phyloP scores from a whole-genome alignment of 257 asterid species.

The Nicotiana noctiflora region DNA sequence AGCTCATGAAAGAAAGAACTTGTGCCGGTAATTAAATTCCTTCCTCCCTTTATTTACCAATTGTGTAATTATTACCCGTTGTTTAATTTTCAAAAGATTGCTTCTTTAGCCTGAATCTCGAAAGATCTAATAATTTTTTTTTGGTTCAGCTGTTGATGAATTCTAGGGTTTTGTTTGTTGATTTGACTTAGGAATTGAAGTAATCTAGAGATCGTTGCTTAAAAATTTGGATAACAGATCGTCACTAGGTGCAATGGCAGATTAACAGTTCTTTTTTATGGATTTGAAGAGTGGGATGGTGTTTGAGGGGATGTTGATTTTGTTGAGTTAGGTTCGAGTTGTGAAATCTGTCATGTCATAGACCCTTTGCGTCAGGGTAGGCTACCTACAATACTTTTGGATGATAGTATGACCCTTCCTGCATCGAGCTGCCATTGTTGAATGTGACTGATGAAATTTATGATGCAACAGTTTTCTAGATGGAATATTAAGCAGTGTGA shows the following conservation, averaged over 20 bases:
- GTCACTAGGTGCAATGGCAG: too few species aligned
- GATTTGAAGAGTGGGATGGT: not conserved
- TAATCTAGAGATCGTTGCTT: not conserved
- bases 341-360: too few species aligned
- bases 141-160: constrained; percentile 10
- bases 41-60: not conserved
- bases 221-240: too few species aligned
- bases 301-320: not conserved
- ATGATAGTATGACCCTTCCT: too few species aligned
- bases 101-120: not conserved
- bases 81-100: not conserved
- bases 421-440: not conserved
- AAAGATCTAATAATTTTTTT: not conserved
- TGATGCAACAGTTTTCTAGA: not conserved
- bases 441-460: not conserved
- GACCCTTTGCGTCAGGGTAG: too few species aligned
- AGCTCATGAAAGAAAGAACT: constrained; percentile 67
- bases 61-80: not conserved
- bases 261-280: not conserved
- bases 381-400: too few species aligned
- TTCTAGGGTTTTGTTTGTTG: not conserved
- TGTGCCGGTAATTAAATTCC: constrained; percentile 46
- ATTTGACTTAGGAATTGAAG: not conserved
- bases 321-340: not conserved
- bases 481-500: not conserved